Conservation (phyloP, 208 protist species). For the Leptomonas seymouri region DNA sequence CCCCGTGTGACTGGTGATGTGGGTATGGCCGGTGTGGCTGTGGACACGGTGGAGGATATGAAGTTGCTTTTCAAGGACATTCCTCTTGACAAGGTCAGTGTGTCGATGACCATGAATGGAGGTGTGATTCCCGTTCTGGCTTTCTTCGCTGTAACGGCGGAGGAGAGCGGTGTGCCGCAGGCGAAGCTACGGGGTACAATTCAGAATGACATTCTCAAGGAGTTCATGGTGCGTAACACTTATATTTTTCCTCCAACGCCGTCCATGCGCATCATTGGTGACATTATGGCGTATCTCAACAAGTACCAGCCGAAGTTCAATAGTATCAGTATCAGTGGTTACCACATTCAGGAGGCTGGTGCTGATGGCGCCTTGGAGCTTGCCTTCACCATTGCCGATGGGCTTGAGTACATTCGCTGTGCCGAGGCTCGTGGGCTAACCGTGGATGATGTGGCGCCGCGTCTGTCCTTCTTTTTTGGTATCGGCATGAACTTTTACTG, state of each 20-base stretch:
- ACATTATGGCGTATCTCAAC: constrained; percentile 95
- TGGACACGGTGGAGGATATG: constrained; percentile 92
- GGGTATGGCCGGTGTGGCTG: constrained; percentile 97
- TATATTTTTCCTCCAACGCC: constrained; percentile 97
- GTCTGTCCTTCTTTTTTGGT: constrained; percentile 96
- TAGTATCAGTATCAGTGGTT: constrained; percentile 94
- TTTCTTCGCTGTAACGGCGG: constrained; percentile 95
- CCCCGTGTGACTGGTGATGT: constrained; percentile 94
- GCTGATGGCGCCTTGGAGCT: constrained; percentile 92
- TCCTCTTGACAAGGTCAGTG: constrained; percentile 94
- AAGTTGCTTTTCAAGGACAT: constrained; percentile 93
- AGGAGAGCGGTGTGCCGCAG: constrained; percentile 91
- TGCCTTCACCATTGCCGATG: constrained; percentile 96
- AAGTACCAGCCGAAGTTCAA: constrained; percentile 97
- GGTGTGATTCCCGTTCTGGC: constrained; percentile 95
- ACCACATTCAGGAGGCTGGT: constrained; percentile 97
- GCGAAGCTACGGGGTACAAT: constrained; percentile 94
- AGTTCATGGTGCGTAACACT: constrained; percentile 98
- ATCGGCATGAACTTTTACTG: constrained; percentile 98
- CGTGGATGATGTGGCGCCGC: constrained; percentile 95
- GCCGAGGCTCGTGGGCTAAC: constrained; percentile 64
- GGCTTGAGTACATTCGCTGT: constrained; percentile 93
- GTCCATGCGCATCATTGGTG: constrained; percentile 94
- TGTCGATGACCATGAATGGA: constrained; percentile 98
- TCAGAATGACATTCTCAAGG: constrained; percentile 98